Conservation (phyloP, 441 rosid species). For the Biscutella laevigata region DNA sequence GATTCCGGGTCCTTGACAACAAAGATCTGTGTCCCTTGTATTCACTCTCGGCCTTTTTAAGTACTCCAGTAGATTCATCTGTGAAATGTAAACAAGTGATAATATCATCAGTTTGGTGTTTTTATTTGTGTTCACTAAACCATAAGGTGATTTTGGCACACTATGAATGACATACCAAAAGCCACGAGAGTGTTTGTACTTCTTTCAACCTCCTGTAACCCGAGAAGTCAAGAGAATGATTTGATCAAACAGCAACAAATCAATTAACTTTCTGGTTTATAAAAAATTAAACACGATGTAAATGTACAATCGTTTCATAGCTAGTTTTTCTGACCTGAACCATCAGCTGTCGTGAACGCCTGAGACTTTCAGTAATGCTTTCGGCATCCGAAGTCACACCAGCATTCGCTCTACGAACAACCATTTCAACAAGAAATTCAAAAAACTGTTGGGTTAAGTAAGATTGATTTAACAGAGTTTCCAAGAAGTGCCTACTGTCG, state of each 20-base stretch:
- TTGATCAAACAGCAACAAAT: too few species aligned
- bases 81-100: constrained; percentile 5
- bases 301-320: neutral
- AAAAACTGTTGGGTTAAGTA: neutral
- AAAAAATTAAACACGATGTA: neutral
- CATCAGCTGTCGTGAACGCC: constrained; percentile 85
- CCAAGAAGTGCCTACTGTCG: constrained; percentile 54
- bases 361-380: constrained; percentile 92
- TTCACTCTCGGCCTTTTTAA: constrained; percentile 82
- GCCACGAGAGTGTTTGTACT: constrained; percentile 62
- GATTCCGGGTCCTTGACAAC: constrained; percentile 68
- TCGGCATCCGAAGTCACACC: constrained; percentile 95
- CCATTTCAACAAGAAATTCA: neutral
- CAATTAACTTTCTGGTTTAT: neutral
- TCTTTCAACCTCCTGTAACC: constrained; percentile 73
- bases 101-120: neutral
- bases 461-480: neutral
- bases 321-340: constrained; percentile 52
- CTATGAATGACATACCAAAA: constrained; percentile 46
- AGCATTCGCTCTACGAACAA: constrained; percentile 63
- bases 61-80: constrained; percentile 82
- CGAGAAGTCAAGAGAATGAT: constrained; percentile 15
- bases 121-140: neutral
- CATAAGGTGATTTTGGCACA: neutral
- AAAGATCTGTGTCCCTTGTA: constrained; percentile 85